Evolutionary conservation across 2,329 filamentous ascomycete genomes (phyloP), one percentile per base, ranked within the genome.

Genomic region (Hawksworthiomyces lignivorus): DNA sequence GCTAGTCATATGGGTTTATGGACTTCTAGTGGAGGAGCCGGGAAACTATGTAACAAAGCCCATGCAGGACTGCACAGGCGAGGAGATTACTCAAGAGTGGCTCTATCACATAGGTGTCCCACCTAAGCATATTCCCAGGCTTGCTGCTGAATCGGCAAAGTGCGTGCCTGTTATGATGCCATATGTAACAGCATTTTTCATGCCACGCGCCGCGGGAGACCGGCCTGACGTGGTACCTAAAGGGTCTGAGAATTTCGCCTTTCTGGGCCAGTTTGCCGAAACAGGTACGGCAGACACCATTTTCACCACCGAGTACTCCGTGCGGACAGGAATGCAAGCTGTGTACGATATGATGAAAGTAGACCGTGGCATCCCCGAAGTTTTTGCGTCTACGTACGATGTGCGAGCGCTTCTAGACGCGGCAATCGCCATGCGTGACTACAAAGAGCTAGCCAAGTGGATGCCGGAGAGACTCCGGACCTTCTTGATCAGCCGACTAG

Each of bases 251-350:
- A 68, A 67, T 50, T 49, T 66, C 35, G 64, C 58, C 1, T 52
- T 66, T 17, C 51, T 67, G 26, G 63, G 64, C 11, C 63, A 66
- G 48, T 68, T 62, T 51, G 63, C 63, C 15, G 64, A 66, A 49
- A 61, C 63, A 18, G 52, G 44, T 29, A 49, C 53, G 10, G 53
- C 56, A 21, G 63, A 67, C 47, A 58, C 54, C 22, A 62, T 62
- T 19, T 60, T 62, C 36, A 61, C 56, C 7, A 59, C 59, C 33
- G 62, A 67, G 45, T 67, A 67, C 49, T 60, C 57, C 5, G 55
- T 56, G 27, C 48, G 55, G 24, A 54, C 55, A 8, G 62, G 58
- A 19, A 60, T 63, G 54, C 55, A 59, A 49, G 62, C 63, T 1
- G 61, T 64, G 14, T 53, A 53, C 33, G 31, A 39, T 14, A 44